Evolutionary conservation across 2,329 filamentous ascomycete genomes (phyloP), one percentile per base, ranked within the genome.

Genomic region (Neophaeococcomyces mojaviensis): DNA sequence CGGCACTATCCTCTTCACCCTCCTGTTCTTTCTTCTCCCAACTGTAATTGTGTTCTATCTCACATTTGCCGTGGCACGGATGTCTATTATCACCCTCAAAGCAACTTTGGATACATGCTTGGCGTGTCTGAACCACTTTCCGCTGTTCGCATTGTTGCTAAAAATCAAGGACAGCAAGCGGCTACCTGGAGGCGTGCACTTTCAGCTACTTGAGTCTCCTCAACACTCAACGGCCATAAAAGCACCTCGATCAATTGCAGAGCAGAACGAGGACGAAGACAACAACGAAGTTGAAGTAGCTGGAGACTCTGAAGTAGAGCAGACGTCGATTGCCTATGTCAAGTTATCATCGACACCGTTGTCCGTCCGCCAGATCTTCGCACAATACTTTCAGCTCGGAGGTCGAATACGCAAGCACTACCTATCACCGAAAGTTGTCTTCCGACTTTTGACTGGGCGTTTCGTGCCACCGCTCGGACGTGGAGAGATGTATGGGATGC

Each of bases 11-110:
- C 73, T 98, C 16, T 98, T 98, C 62, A 97, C 92, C 0, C 72
- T 98, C 6, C 77, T 98, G 1, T 94, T 94, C 68, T 98, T 97
- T 64, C 74, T 98, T 13, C 73, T 98, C 3, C 92, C 92, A 0
- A 98, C 92, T 0, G 88, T 98, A 19, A 80, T 90, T 44, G 92
- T 98, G 35, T 98, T 97, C 63, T 98, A 98, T 61, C 74, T 96
- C 49, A 95, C 94, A 34, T 98, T 98, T 68, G 90, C 94, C 39
- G 81, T 87, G 51, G 89, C 90, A 30, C 79, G 94, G 40, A 96
- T 98, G 85, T 80, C 83, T 52, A 97, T 97, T 56, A 98, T 98
- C 52, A 83, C 83, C 10, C 70, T 97, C 51, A 98, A 97, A 65
- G 94, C 90, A 10, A 76, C 79, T 13, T 81, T 98, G 47, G 92